Base-by-base conservation (phyloP, 2,329 filamentous ascomycete species). In the Bimuria novae-zelandiae region DNA sequence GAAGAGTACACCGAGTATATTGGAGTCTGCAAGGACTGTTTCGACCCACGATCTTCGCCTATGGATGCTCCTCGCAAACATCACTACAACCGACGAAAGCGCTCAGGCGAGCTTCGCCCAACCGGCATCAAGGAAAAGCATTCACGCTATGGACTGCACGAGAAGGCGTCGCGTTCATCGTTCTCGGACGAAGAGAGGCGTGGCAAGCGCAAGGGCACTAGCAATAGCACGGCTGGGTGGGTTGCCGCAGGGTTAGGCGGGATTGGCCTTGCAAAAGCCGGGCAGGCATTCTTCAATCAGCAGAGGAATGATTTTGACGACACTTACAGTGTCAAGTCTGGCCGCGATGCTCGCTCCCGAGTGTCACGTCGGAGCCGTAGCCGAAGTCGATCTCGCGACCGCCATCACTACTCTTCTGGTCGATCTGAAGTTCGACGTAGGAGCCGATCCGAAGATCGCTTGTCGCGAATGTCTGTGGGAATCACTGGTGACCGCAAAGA, bases 1-100 rank as follows among this genome's bases (percentile, higher is more conserved):
- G 85, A 88, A 68, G 84, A 87, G 64, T 88, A 88, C 62, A 87
- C 84, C 1, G 84, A 88, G 69, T 81, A 82, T 54, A 87, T 86
- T 60, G 85, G 85, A 19, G 81, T 87, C 2, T 88, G 85, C 73
- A 84, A 80, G 57, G 76, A 85, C 60, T 88, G 85, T 67, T 88
- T 88, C 62, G 84, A 86, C 54, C 84, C 84, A 6, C 77, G 80
- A 7, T 82, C 80, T 14, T 80, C 77, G 3, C 78, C 81, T 3
- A 67, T 73, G 54, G 79, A 86, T 65, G 85, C 84, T 0, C 85
- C 85, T 5, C 78, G 85, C 47, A 82, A 81, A 58, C 85, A 88
- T 63, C 75, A 85, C 60, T 84, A 84, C 64, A 46, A 46, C 19
- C 71, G 78, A 52, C 70, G 80, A 57, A 72, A 72, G 27, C 69